These are phyloP conservation scores for Aspergillus cavernicola DNA, from an alignment of 495 filamentous ascomycete species.

Conservation along the genomic window DNA sequence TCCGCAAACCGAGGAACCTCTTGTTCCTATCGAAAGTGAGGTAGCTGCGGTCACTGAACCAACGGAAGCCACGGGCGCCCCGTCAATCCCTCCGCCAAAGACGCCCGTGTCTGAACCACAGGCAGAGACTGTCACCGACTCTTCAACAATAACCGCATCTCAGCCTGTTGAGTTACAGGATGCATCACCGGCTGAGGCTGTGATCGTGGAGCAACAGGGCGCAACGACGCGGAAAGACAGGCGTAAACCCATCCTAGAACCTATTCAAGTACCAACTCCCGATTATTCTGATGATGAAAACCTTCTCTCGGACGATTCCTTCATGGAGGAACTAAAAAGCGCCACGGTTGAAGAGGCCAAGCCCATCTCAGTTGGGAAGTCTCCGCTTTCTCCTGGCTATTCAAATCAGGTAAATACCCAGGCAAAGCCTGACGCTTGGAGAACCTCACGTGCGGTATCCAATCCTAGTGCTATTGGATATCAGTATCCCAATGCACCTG, in stretches of 20 bases:
- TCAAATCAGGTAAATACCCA: slow-evolving; percentile 36
- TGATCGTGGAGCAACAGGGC: slow-evolving; percentile 17
- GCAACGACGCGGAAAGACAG: slow-evolving; percentile 36
- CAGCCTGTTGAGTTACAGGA: slow-evolving; percentile 13
- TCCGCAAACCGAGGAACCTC: slow-evolving; percentile 19
- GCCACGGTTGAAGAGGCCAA: slow-evolving; percentile 81
- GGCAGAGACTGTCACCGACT: slow-evolving; percentile 17
- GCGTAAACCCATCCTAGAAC: slow-evolving; percentile 48
- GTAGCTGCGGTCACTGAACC: slow-evolving; percentile 11
- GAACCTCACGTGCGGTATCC: slow-evolving; percentile 50
- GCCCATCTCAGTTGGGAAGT: slow-evolving; percentile 76
- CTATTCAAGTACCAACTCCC: slow-evolving; percentile 52
- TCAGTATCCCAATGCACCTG: slow-evolving; percentile 35
- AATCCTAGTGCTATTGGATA: slow-evolving; percentile 37
- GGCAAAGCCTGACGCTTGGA: slow-evolving; percentile 31
- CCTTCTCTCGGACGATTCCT: slow-evolving; percentile 75
- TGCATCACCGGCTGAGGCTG: slow-evolving; percentile 21
- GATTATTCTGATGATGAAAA: slow-evolving; percentile 60
- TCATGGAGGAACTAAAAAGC: slow-evolving; percentile 84
- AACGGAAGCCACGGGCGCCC: slow-evolving; percentile 11
- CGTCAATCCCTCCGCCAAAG: slow-evolving; percentile 19
- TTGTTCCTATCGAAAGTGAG: slow-evolving; percentile 17
- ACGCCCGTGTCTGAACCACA: slow-evolving; percentile 21
- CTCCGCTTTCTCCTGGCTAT: slow-evolving; percentile 69
- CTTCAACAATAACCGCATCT: slow-evolving; percentile 12